phyloP scores from a whole-genome alignment of 2,329 filamentous ascomycete species.

The Fusarium sp. region DNA sequence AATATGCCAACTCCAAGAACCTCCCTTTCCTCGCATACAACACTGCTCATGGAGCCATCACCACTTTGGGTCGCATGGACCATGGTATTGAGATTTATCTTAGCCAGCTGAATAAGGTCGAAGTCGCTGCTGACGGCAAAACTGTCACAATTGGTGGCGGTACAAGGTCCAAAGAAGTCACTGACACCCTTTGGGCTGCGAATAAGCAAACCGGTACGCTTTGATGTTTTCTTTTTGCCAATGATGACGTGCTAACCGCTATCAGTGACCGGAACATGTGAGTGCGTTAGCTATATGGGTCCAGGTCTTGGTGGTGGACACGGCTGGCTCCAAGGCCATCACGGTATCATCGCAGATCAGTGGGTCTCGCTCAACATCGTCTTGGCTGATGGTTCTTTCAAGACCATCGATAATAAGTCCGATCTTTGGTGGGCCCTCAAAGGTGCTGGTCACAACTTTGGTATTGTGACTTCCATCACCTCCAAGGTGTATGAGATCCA shows the following conservation, averaged over 20 bases:
- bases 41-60: constrained; percentile 63
- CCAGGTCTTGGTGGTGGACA: constrained; percentile 49
- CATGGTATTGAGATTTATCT: constrained; percentile 64
- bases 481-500: constrained; percentile 50
- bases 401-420: constrained; percentile 36
- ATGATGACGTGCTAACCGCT: not conserved
- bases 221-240: too few relatives aligned
- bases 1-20: constrained; percentile 58
- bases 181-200: constrained; percentile 60
- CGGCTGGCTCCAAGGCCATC: constrained; percentile 46
- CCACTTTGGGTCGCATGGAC: constrained; percentile 60
- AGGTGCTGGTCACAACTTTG: constrained; percentile 52
- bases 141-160: constrained; percentile 63
- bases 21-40: constrained; percentile 66
- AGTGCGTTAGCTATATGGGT: constrained; percentile 48
- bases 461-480: constrained; percentile 46
- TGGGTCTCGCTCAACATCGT: constrained; percentile 50
- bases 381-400: constrained; percentile 45
- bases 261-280: constrained; percentile 42
- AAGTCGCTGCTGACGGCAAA: constrained; percentile 56
- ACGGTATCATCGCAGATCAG: constrained; percentile 51
- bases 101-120: constrained; percentile 56
- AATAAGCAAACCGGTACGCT: constrained; percentile 62
- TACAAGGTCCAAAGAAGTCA: constrained; percentile 58
- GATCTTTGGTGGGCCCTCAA: constrained; percentile 53